Evolutionary conservation across 192 early-diverging fungal species (phyloP).

Genomic region (Rhizophagus clarus): DNA sequence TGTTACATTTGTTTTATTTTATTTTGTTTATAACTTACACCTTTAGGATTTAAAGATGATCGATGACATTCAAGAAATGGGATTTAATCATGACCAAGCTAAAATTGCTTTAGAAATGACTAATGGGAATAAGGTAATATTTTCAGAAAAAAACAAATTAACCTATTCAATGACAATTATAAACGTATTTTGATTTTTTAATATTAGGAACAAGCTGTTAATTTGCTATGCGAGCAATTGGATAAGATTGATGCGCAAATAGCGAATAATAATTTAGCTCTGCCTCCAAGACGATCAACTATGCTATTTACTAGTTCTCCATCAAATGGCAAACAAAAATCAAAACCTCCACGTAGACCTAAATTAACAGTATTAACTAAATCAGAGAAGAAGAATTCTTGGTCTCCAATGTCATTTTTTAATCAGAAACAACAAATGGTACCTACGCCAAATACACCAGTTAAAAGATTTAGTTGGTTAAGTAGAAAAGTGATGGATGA

Average conservation of each 20-base stretch:
- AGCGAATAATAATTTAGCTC: conserved; percentile 21
- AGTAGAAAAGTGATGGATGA: not conserved
- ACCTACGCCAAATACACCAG: not conserved
- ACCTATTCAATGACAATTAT: not conserved
- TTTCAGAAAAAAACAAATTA: not conserved
- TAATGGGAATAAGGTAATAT: conserved; percentile 55
- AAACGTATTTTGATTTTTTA: not conserved
- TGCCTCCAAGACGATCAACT: conserved; percentile 36
- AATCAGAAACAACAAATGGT: conserved; percentile 48
- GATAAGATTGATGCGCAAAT: conserved; percentile 52
- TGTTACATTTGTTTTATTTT: not conserved
- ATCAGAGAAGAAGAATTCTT: conserved; percentile 38
- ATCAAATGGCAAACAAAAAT: not conserved
- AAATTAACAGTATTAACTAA: conserved; percentile 25
- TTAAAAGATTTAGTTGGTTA: not conserved
- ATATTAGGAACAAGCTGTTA: conserved; percentile 59
- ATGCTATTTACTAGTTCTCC: conserved; percentile 23
- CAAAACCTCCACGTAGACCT: conserved; percentile 18
- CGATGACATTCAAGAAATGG: conserved; percentile 67
- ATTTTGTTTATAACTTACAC: not conserved
- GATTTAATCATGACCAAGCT: conserved; percentile 62
- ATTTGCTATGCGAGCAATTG: conserved; percentile 61
- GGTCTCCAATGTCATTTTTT: conserved; percentile 56
- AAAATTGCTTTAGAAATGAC: conserved; percentile 59
- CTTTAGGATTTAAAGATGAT: conserved; percentile 35